Evolutionary conservation across 805 yeast genomes (phyloP), one percentile per base, ranked within the genome.

Genomic region (Suhomyces canberraensis): DNA sequence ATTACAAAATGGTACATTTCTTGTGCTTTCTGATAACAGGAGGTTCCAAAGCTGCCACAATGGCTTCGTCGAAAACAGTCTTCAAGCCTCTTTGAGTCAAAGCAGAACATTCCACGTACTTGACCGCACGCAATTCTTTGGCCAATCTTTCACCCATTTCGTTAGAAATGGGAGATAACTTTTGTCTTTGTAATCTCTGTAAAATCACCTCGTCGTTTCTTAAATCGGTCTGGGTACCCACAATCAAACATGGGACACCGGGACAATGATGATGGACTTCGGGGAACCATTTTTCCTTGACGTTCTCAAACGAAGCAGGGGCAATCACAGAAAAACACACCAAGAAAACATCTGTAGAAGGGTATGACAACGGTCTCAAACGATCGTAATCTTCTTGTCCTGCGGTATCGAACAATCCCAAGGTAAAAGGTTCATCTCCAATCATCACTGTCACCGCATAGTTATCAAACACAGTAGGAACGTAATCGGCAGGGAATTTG

Each of bases 301-400:
- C 98, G 69, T 91, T 91, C 66, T 93, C 98, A 63, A 91, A 93
- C 15, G 95, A 83, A 25, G 98, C 95, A 22, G 98, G 98, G 11
- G 96, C 89, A 49, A 95, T 90, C 42, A 93, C 96, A 25, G 95
- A 84, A 67, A 93, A 91, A 67, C 98, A 93, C 41, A 91, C 95
- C 51, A 91, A 73, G 59, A 91, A 91, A 31, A 91, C 96, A 64
- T 91, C 98, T 4, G 98, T 93, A 37, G 95, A 93, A 13, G 98
- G 98, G 64, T 91, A 91, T 39, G 95, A 84, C 52, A 93, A 76
- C 7, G 98, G 98, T 69, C 98, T 85, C 58, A 91, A 73, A 60
- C 98, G 79, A 70, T 91, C 98, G 64, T 93, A 91, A 73, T 91
- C 98, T 76, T 91, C 98, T 73, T 91, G 98, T 35, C 98, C 98